Conservation (phyloP, 768 basidiomycete genomes). For the Clathrus columnatus region DNA sequence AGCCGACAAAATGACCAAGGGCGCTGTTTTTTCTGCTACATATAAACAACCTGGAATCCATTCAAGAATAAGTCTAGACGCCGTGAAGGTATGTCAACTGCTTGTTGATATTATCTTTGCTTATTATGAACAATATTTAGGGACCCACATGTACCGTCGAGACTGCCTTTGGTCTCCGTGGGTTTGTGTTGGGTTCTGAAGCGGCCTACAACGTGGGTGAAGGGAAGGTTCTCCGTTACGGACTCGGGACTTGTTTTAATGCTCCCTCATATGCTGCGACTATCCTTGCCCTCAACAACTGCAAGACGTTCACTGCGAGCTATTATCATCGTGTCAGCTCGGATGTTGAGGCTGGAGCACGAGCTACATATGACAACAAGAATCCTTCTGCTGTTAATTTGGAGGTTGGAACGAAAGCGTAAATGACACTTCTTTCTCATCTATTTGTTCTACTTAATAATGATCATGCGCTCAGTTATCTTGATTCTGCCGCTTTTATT, state of each 20-base stretch:
- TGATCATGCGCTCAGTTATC: conserved; percentile 40
- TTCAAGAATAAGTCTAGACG: conserved; percentile 81
- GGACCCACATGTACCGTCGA: conserved; percentile 97
- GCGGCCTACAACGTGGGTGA: conserved; percentile 94
- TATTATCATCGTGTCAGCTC: conserved; percentile 95
- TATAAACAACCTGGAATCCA: conserved; percentile 98
- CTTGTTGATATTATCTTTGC: neutral
- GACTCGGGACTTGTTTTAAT: conserved; percentile 87
- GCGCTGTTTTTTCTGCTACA: conserved; percentile 69
- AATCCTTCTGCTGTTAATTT: conserved; percentile 79
- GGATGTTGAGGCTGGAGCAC: conserved; percentile 92
- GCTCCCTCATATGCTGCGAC: conserved; percentile 95
- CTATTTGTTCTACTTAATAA: neutral
- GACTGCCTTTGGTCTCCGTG: conserved; percentile 90
- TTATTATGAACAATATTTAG: conserved; percentile 31
- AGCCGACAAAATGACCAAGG: conserved; percentile 73
- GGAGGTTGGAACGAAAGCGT: conserved; percentile 95
- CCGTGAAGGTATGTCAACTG: conserved; percentile 70
- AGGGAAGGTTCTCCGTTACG: conserved; percentile 86
- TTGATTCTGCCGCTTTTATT: conserved; percentile 84
- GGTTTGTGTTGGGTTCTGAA: conserved; percentile 95
- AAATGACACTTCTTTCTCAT: conserved; percentile 26
- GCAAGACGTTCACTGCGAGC: conserved; percentile 87
- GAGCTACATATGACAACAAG: conserved; percentile 95
- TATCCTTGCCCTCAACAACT: conserved; percentile 89